phyloP scores from a whole-genome alignment of 1,284 basidiomycete genomes.

The Malassezia dermatis region DNA sequence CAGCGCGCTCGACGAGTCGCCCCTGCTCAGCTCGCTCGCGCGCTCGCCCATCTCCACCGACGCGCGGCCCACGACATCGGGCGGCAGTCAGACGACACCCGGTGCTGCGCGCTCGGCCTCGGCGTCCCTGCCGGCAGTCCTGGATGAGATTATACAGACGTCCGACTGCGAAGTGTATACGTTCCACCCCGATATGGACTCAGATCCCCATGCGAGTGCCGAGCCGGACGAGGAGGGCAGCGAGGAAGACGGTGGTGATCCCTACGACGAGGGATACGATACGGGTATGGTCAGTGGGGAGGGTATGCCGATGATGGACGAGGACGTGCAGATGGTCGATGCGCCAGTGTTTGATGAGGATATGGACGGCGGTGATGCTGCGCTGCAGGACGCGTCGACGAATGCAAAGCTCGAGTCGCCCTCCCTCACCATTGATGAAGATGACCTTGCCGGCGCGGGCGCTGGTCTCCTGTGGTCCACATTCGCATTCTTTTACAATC shows the following conservation, averaged over 20 bases:
- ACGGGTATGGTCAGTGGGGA: conserved; percentile 23
- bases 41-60: conserved; percentile 8
- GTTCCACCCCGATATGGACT: conserved; percentile 84
- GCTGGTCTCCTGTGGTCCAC: conserved; percentile 84
- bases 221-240: conserved; percentile 54
- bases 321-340: conserved; percentile 33
- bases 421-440: conserved; percentile 42
- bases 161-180: conserved; percentile 90
- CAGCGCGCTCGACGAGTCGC: conserved; percentile 34
- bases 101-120: conserved; percentile 50
- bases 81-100: neutral
- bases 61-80: conserved; percentile 5
- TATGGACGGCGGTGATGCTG: conserved; percentile 28
- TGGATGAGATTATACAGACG: conserved; percentile 82
- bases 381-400: conserved; percentile 8
- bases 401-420: conserved; percentile 13
- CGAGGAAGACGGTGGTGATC: conserved; percentile 26
- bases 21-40: conserved; percentile 17
- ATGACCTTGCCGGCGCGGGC: conserved; percentile 56
- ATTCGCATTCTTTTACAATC: conserved; percentile 94
- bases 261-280: conserved; percentile 51
- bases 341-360: conserved; percentile 46
- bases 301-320: conserved; percentile 38
- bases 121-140: conserved; percentile 70
- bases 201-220: conserved; percentile 71